A percentile compares a stretch with the other conserved stretches of the same genome.
Evolutionary conservation across 2,329 filamentous ascomycete genomes (phyloP).

Genomic region (Aureobasidium subglaciale): DNA sequence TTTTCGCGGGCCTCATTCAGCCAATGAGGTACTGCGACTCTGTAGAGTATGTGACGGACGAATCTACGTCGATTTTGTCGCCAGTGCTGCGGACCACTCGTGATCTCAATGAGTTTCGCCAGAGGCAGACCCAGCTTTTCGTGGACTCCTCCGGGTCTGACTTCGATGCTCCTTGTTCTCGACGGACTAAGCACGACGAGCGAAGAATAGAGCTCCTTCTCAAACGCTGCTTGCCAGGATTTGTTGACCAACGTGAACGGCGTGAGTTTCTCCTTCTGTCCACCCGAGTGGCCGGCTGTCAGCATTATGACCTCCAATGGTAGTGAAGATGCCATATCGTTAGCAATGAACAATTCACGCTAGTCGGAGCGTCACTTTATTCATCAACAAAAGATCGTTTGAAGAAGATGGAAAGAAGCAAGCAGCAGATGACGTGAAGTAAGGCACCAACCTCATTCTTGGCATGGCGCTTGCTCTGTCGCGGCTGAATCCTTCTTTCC

Average conservation of each 20-base stretch:
- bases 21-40: not conserved
- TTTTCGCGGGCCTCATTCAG: not conserved
- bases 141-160: not conserved
- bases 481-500: no score
- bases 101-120: not conserved
- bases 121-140: not conserved
- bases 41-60: not conserved
- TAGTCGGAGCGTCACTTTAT: no score
- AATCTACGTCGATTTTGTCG: not conserved
- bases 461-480: no score
- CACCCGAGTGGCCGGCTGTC: not conserved
- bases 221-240: not conserved
- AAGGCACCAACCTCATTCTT: no score
- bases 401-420: no score
- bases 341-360: not conserved
- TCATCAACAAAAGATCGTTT: no score
- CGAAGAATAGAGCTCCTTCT: not conserved
- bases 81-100: not conserved
- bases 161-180: not conserved
- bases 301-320: not conserved
- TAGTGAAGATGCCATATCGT: not conserved
- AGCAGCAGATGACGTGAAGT: no score
- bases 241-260: not conserved
- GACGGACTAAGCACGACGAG: not conserved
- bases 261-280: not conserved